Conservation (phyloP, 2,329 filamentous ascomycete genomes). For the Hirsutella minnesotensis region DNA sequence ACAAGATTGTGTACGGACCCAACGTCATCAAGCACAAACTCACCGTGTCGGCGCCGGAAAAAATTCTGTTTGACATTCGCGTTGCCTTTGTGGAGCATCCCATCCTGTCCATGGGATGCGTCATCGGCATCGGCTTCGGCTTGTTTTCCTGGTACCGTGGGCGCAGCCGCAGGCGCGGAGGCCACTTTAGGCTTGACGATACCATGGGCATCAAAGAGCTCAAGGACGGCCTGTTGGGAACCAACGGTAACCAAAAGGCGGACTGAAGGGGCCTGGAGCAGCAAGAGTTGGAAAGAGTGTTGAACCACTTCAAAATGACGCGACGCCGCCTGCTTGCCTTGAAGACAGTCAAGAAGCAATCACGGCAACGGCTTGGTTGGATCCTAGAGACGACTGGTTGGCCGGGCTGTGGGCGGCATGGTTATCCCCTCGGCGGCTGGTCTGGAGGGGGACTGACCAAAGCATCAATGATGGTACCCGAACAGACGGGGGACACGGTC, state of each 20-base stretch:
- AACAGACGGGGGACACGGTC: too few relatives aligned
- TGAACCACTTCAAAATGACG: neutral
- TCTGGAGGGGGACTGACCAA: too few relatives aligned
- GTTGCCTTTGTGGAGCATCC: constrained; percentile 47
- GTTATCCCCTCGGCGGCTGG: too few relatives aligned
- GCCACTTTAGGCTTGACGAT: constrained; percentile 52
- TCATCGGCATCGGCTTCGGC: constrained; percentile 44
- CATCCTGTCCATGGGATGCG: constrained; percentile 43
- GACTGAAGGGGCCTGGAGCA: constrained; percentile 13
- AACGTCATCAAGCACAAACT: constrained; percentile 66
- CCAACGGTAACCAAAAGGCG: constrained; percentile 22
- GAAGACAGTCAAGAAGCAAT: neutral
- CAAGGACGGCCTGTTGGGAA: constrained; percentile 55
- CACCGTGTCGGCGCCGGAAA: constrained; percentile 60
- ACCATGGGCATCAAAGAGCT: constrained; percentile 35
- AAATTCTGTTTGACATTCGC: constrained; percentile 57
- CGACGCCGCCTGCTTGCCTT: neutral
- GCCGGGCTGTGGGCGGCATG: too few relatives aligned
- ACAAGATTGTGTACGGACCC: constrained; percentile 56
- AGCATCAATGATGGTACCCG: too few relatives aligned
- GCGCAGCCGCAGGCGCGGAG: constrained; percentile 40
- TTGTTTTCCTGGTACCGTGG: constrained; percentile 41
- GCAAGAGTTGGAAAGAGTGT: constrained; percentile 1
- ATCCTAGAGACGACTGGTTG: too few relatives aligned
- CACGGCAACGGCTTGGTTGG: too few relatives aligned